Evolutionary conservation across 2,329 filamentous ascomycete species (phyloP).

Genomic region (Ophiosphaerella korrae): DNA sequence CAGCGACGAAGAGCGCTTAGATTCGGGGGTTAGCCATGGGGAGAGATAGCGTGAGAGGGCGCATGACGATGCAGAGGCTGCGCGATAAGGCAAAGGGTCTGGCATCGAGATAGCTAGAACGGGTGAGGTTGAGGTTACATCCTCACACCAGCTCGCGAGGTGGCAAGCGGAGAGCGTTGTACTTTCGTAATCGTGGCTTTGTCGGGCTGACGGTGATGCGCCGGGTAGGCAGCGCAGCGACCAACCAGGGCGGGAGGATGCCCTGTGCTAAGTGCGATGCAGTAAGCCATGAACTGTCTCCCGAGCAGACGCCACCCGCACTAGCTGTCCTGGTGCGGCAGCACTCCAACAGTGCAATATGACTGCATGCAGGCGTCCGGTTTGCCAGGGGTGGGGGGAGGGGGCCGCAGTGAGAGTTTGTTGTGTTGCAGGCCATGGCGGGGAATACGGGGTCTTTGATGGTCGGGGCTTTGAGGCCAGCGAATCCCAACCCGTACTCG

Average conservation of each 20-base stretch:
- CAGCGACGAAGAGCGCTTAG: constrained; percentile 4
- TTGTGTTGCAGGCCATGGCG: constrained; percentile 12
- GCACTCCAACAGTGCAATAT: too few species aligned
- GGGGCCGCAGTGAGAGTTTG: not conserved
- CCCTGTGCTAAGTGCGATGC: not conserved
- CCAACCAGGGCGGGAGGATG: constrained; percentile 7
- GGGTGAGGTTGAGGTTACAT: constrained; percentile 33
- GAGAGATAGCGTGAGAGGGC: constrained; percentile 4
- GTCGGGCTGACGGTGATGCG: constrained; percentile 9
- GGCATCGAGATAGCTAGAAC: constrained; percentile 8
- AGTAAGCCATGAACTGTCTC: constrained; percentile 7
- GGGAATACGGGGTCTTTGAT: constrained; percentile 5
- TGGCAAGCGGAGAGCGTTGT: constrained; percentile 30
- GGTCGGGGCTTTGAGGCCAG: constrained; percentile 14
- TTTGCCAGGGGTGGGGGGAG: not conserved
- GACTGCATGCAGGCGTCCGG: too few species aligned
- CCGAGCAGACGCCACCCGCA: constrained; percentile 13
- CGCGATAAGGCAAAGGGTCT: constrained; percentile 16
- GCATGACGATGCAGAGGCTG: not conserved
- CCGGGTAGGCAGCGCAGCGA: constrained; percentile 11
- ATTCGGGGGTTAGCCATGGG: constrained; percentile 5
- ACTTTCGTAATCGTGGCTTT: constrained; percentile 23
- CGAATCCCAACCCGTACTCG: constrained; percentile 3
- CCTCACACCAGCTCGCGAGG: constrained; percentile 2
- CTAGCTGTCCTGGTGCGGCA: too few species aligned